Evolutionary conservation across 2,329 filamentous ascomycete species (phyloP).

Genomic region (Arthrobotrys entomopaga): DNA sequence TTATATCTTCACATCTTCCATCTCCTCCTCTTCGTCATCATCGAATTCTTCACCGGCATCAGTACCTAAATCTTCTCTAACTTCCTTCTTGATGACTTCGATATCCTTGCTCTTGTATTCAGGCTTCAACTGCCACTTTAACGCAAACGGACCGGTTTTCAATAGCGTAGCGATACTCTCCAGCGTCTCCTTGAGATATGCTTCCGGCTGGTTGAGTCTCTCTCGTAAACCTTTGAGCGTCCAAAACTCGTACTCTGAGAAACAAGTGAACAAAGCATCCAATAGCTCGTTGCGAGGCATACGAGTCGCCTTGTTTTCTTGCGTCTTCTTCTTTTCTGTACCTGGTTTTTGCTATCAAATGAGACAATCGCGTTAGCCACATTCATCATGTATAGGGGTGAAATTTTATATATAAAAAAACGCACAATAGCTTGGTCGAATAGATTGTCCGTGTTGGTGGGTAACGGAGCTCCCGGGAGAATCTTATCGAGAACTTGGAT

Average conservation of each 20-base stretch:
- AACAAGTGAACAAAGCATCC: constrained; percentile 84
- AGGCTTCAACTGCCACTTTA: constrained; percentile 82
- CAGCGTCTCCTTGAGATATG: constrained; percentile 86
- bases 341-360: constrained; percentile 66
- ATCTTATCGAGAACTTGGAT: constrained; percentile 67
- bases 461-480: constrained; percentile 64
- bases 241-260: constrained; percentile 90
- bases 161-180: constrained; percentile 84
- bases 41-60: constrained; percentile 64
- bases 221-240: constrained; percentile 86
- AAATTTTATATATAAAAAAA: neutral
- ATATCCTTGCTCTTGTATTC: constrained; percentile 72
- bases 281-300: constrained; percentile 88
- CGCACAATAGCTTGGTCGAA: constrained; percentile 19
- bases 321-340: constrained; percentile 69
- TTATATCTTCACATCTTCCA: constrained; percentile 62
- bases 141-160: constrained; percentile 83
- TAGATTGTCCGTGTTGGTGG: constrained; percentile 52
- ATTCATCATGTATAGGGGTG: neutral
- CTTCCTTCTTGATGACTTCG: constrained; percentile 61
- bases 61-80: constrained; percentile 67
- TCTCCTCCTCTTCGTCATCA: constrained; percentile 65
- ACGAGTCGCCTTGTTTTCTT: constrained; percentile 86
- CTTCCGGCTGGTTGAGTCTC: constrained; percentile 84
- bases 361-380: constrained; percentile 25